Evolutionary conservation across 176 grass and related monocot species (phyloP), one percentile per base, ranked within the genome.

Genomic region (Tuctoria greenei): DNA sequence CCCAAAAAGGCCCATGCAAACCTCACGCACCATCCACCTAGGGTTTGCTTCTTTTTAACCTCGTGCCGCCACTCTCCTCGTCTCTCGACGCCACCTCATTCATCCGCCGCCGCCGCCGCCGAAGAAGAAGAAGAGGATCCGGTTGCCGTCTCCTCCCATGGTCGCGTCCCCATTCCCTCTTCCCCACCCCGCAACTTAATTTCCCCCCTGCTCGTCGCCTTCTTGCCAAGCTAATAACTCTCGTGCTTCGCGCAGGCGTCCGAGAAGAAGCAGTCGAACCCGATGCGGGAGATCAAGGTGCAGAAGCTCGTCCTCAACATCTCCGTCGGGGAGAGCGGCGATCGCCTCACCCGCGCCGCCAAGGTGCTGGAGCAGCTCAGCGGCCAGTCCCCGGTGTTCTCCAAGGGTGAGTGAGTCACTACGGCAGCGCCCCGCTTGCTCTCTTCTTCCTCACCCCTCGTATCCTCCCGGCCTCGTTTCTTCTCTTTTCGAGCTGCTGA

Each of bases 261-360:
- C 10, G 79, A 81, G 68, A 73, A 81, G 85, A 82, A 82, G 85
- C 67, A 61, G 36, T 51, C 67, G 28, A 87, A 87, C 85, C 73
- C 85, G 28, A 87, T 87, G 79, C 74, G 79, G 59, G 79, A 87
- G 60, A 87, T 87, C 61, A 87, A 87, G 79, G 85, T 83, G 66
- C 31, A 31, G 31, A 31, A 31, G 31, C 31, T 31, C 31, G 31
- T 31, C 31, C 31, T 31, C 31, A 31, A 88, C 75, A 79, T 88
- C 80, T 88, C 80, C 68, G 85, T 88, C 34, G 85, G 85, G 0
- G 80, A 88, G 74, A 88, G 74, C 61, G 85, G 85, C 11, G 85
- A 88, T 47, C 74, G 85, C 0, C 83, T 78, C 44, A 82, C 73
- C 67, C 74, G 78, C 41, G 85, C 78, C 26, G 62, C 87, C 21